Percentiles rank a stretch among this genome's conserved stretches.
Evolutionary conservation across 2,329 filamentous ascomycete genomes (phyloP).

Genomic region (Tolypocladium capitatum): DNA sequence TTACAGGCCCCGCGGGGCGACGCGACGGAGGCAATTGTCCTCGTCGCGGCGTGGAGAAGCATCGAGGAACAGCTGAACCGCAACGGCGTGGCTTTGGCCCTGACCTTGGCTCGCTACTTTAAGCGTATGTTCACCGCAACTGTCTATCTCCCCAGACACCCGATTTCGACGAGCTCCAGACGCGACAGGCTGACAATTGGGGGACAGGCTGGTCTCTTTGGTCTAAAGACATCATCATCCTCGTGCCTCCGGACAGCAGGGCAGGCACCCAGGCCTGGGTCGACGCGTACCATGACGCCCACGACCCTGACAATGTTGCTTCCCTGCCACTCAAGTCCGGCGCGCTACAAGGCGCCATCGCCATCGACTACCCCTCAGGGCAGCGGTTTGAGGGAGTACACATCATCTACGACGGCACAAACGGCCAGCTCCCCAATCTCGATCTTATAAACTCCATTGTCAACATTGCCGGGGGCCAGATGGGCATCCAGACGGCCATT

Average conservation of each 20-base stretch:
- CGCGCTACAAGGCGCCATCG: conserved; percentile 80
- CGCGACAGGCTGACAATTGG: conserved; percentile 7
- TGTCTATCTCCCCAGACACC: not conserved
- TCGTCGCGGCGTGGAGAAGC: conserved; percentile 82
- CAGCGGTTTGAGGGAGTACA: conserved; percentile 78
- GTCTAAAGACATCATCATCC: conserved; percentile 95
- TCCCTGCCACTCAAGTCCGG: conserved; percentile 82
- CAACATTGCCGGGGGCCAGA: conserved; percentile 76
- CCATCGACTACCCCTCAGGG: conserved; percentile 84
- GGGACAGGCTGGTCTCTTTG: conserved; percentile 78
- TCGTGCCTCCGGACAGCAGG: conserved; percentile 78
- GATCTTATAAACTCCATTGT: conserved; percentile 93
- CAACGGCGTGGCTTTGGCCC: conserved; percentile 72
- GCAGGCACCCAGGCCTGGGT: conserved; percentile 94
- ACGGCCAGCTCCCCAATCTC: conserved; percentile 88
- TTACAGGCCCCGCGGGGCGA: conserved; percentile 88
- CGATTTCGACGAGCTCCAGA: not conserved
- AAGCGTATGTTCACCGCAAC: conserved; percentile 42
- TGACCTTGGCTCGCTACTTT: conserved; percentile 88
- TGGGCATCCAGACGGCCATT: conserved; percentile 73
- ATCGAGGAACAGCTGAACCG: conserved; percentile 66
- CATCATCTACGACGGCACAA: conserved; percentile 87
- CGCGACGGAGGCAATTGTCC: conserved; percentile 90
- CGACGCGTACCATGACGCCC: conserved; percentile 89
- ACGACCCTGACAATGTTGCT: conserved; percentile 56